Evolutionary conservation across 257 asterid genomes (phyloP).

Genomic region (Fraxinus americana): DNA sequence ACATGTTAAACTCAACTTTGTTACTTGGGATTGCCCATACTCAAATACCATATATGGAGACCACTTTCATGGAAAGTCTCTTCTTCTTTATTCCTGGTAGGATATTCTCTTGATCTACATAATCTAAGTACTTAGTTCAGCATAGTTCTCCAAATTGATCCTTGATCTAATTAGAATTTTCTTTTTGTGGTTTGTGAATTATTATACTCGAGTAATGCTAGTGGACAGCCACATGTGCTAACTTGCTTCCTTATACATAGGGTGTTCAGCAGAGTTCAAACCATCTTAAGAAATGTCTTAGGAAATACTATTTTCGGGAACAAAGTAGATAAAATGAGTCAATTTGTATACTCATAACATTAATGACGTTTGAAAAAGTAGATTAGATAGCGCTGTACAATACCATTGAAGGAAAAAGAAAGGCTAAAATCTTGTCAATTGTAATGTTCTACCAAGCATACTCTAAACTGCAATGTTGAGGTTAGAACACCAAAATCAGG

Average conservation of each 20-base stretch:
- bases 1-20: too few species aligned
- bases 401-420: too few species aligned
- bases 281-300: conserved; percentile 1
- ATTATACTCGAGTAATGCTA: conserved; percentile 10
- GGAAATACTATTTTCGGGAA: too few species aligned
- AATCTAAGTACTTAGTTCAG: neutral
- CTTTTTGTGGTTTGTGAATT: neutral
- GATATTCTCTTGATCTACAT: conserved; percentile 21
- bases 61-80: conserved; percentile 88
- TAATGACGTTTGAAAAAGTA: too few species aligned
- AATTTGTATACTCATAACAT: too few species aligned
- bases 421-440: too few species aligned
- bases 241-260: neutral
- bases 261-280: neutral
- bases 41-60: conserved; percentile 43
- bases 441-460: too few species aligned
- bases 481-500: too few species aligned
- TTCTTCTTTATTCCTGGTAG: conserved; percentile 83
- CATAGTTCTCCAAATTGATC: neutral
- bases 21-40: too few species aligned
- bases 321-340: too few species aligned
- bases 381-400: too few species aligned
- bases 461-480: neutral
- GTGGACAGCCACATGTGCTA: neutral
- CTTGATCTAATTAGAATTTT: neutral